Evolutionary conservation across 129 eudicot genomes (phyloP).

Genomic region (Gnaphalium uliginosum): DNA sequence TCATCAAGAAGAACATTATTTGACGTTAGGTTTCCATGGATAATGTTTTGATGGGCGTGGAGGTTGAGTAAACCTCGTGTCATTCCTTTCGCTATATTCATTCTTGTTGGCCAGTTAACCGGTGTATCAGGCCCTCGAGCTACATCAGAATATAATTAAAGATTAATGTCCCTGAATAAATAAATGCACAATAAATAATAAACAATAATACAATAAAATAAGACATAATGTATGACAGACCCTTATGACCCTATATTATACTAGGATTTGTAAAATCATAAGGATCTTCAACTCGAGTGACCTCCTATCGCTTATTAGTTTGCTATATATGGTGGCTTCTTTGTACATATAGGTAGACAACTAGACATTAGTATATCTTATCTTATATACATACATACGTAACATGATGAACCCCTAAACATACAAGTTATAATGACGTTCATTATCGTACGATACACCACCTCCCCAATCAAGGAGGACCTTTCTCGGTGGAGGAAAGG

Average conservation of each 20-base stretch:
- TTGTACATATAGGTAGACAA: neutral
- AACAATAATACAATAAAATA: neutral
- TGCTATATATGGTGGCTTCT: neutral
- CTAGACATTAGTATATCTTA: neutral
- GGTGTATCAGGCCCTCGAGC: slow-evolving; percentile 75
- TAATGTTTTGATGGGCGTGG: slow-evolving; percentile 56
- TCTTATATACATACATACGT: neutral
- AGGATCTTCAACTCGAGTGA: neutral
- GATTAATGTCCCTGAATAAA: neutral
- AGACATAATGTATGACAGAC: neutral
- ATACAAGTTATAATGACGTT: neutral
- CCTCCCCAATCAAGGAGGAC: neutral
- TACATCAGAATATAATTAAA: slow-evolving; percentile 38
- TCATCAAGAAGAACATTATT: slow-evolving; percentile 78
- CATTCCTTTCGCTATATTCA: slow-evolving; percentile 75
- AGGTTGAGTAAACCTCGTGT: slow-evolving; percentile 66
- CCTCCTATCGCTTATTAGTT: neutral
- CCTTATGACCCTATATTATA: neutral
- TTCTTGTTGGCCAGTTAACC: slow-evolving; percentile 64
- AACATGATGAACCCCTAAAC: neutral
- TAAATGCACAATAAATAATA: neutral
- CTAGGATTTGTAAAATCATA: neutral
- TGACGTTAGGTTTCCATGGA: slow-evolving; percentile 90
- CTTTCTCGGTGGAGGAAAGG: too few species aligned
- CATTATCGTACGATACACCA: neutral